Conservation (phyloP, 2,329 filamentous ascomycete species). For the Penicillium palitans region DNA sequence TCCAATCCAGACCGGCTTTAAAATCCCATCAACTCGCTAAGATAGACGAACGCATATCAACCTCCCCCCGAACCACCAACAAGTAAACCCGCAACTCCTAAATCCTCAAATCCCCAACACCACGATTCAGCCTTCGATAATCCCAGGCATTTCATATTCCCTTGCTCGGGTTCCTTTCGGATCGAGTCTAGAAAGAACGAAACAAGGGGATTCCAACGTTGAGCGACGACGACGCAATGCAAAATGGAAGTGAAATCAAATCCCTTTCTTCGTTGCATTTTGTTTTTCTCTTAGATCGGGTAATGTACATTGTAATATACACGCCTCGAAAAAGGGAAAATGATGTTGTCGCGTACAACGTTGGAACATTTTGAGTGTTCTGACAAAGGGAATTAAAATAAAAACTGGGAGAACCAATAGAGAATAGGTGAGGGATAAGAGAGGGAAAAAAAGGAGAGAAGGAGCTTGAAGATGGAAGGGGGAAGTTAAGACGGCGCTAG, state of each 20-base stretch:
- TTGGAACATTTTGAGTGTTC: constrained; percentile 13
- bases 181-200: constrained; percentile 11
- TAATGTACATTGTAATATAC: constrained; percentile 47
- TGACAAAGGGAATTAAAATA: constrained; percentile 31
- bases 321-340: constrained; percentile 42
- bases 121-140: not conserved
- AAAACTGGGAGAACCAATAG: constrained; percentile 17
- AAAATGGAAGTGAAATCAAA: constrained; percentile 22
- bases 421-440: constrained; percentile 8
- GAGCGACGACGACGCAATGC: constrained; percentile 1
- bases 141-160: constrained; percentile 1
- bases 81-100: not conserved
- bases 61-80: not conserved
- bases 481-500: constrained; percentile 35
- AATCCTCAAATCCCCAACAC: not conserved
- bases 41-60: constrained; percentile 16
- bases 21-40: constrained; percentile 30
- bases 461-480: constrained; percentile 15
- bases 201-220: not conserved
- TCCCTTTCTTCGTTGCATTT: constrained; percentile 21
- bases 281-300: constrained; percentile 36
- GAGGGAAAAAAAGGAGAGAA: not conserved
- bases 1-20: constrained; percentile 31
- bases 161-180: constrained; percentile 11
- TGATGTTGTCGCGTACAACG: constrained; percentile 23